Conservation (phyloP, 2,329 filamentous ascomycete species). For the Aspergillus cejpii region DNA sequence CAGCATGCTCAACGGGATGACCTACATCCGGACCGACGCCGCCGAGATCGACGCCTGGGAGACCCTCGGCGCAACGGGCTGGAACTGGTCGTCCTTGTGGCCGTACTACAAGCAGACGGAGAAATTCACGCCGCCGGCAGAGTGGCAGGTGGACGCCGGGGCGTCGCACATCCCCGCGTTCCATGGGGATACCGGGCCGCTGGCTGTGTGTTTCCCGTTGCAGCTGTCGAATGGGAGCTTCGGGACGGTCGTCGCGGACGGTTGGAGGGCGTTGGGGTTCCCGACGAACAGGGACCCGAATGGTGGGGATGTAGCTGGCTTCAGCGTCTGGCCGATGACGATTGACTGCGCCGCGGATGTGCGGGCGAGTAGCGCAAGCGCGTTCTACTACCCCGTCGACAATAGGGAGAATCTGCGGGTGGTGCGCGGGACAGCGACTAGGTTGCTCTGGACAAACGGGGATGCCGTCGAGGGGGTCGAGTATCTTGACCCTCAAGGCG, state of each 20-base stretch:
- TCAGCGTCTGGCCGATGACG: neutral
- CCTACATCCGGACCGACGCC: slow-evolving; percentile 38
- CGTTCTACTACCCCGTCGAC: neutral
- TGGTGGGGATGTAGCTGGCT: neutral
- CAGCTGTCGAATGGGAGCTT: neutral
- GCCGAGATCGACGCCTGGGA: slow-evolving; percentile 33
- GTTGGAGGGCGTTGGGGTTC: neutral
- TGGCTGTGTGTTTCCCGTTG: neutral
- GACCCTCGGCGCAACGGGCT: slow-evolving; percentile 24
- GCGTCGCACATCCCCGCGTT: slow-evolving; percentile 3
- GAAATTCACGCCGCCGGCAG: neutral
- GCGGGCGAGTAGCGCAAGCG: neutral
- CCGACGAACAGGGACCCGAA: neutral
- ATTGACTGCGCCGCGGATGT: neutral
- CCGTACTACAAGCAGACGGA: neutral
- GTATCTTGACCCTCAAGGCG: slow-evolving; percentile 15
- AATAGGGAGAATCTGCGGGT: slow-evolving; percentile 16
- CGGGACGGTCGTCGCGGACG: neutral
- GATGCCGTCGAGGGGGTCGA: slow-evolving; percentile 28
- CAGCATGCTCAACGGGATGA: slow-evolving; percentile 33
- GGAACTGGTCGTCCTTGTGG: slow-evolving; percentile 17
- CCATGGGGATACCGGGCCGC: neutral
- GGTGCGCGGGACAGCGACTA: slow-evolving; percentile 40
- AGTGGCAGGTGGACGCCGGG: neutral
- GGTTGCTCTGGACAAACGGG: neutral